These are phyloP conservation scores for Malus asiatica DNA, from an alignment of 306 rosid species.

Conservation along the genomic window DNA sequence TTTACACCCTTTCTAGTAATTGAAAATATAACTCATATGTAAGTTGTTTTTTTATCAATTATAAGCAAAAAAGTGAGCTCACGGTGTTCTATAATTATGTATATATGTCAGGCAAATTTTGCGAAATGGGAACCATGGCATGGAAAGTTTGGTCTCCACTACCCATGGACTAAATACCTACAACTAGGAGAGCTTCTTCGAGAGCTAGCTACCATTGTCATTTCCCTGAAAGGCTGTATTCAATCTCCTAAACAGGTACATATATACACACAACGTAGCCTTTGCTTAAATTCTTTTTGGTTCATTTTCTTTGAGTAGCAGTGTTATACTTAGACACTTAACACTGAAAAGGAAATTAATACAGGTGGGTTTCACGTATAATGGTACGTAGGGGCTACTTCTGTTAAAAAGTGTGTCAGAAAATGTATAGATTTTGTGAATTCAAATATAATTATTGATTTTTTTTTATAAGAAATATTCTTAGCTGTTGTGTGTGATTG, in stretches of 20 bases:
- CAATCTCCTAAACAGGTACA: conserved; percentile 61
- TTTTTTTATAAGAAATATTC: background rate
- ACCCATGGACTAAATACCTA: conserved; percentile 84
- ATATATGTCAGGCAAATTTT: conserved; percentile 54
- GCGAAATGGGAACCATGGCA: conserved; percentile 99
- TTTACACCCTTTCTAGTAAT: no score
- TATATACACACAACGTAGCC: background rate
- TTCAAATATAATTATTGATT: no score
- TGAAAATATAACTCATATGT: no score
- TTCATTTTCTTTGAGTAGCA: background rate
- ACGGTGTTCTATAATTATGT: background rate
- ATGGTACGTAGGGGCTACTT: no score
- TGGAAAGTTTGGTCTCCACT: conserved; percentile 70
- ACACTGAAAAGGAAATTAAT: no score
- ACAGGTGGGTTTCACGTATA: no score
- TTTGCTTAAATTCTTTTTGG: background rate
- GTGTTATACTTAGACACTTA: no score
- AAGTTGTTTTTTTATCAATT: no score
- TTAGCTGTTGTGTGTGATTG: background rate
- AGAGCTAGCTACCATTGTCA: conserved; percentile 54
- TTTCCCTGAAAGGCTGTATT: conserved; percentile 43
- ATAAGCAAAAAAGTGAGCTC: background rate
- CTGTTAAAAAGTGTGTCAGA: no score
- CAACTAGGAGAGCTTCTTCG: conserved; percentile 58
- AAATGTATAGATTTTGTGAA: no score